Percentiles rank a stretch among this genome's conserved stretches.
Evolutionary conservation across 1,139 yeast species (phyloP).

Genomic region (Saccharomycopsis hybrid): DNA sequence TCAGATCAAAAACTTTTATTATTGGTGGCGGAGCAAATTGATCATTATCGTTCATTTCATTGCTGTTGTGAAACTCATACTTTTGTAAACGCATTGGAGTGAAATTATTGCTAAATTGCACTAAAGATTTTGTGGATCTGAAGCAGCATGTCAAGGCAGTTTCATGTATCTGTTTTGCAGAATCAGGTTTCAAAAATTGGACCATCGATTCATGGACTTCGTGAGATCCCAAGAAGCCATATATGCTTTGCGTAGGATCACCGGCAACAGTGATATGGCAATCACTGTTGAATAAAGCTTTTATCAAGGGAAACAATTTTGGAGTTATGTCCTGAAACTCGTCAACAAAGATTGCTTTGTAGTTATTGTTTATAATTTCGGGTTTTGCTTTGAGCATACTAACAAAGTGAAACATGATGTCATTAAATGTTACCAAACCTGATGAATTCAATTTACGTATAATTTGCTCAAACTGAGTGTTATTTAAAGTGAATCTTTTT

Average conservation of each 20-base stretch:
- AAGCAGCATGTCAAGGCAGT: constrained; percentile 44
- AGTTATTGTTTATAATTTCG: constrained; percentile 22
- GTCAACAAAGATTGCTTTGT: constrained; percentile 50
- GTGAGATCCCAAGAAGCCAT: constrained; percentile 54
- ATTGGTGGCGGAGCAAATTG: not conserved
- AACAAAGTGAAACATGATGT: constrained; percentile 32
- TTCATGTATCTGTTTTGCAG: constrained; percentile 25
- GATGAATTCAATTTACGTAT: constrained; percentile 30
- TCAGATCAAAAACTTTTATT: not conserved
- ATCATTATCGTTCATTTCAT: not conserved
- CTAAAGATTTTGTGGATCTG: constrained; percentile 52
- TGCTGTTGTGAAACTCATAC: not conserved
- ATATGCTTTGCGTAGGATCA: constrained; percentile 68
- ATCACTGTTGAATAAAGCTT: constrained; percentile 19
- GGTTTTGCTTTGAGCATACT: constrained; percentile 22
- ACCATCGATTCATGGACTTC: constrained; percentile 21
- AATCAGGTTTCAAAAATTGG: constrained; percentile 5
- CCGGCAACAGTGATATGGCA: constrained; percentile 65
- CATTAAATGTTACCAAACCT: constrained; percentile 38
- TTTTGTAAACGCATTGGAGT: not conserved
- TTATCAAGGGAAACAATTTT: constrained; percentile 32
- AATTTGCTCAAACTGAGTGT: constrained; percentile 30
- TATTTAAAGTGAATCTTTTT: constrained; percentile 18
- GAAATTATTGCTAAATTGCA: constrained; percentile 36
- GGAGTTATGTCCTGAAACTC: constrained; percentile 71